Evolutionary conservation across 2,329 filamentous ascomycete species (phyloP), one percentile per base, ranked within the genome.

Genomic region (Ceratocystis huliohia): DNA sequence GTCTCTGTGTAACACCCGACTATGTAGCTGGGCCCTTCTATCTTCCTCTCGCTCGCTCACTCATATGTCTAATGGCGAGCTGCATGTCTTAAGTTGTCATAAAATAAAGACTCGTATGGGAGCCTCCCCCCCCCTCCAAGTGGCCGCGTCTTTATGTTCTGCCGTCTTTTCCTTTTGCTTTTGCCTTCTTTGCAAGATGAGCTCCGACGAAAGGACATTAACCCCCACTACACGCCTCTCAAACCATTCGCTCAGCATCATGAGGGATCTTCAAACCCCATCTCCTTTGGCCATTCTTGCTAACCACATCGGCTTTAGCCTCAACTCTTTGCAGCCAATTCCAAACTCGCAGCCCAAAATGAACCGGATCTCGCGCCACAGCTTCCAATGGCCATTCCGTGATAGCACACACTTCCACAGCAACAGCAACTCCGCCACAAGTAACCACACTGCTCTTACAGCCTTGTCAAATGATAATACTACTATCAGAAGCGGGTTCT

Each of bases 361-460:
- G 63, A 64, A 65, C 20, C 46, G 37, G 17, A 61, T n/a, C 25
- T 63, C 50, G 30, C 48, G 66, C 8, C 61, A 66, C 30, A 69
- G 63, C 15, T 64, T 68, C 37, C 69, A 68, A 50, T 69, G 67
- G 67, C 69, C 69, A n/a, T 69, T 69, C 33, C 69, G 66, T 20
- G 65, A 65, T 61, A 67, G 57, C 65, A 62, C 65, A 3, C 65
- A 65, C 28, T 30, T 66, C n/a, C 57, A 63, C 41, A 61, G 48
- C 33, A 50, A 37, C 65, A 61, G 48, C 33, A 50, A 37, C 65
- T 63, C 67, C 3, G 37, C 56, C n/a, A 62, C 63, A 22, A 63
- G 66, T 48, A 61, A 63, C 63, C 45, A 68, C 67, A 67, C 66
- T 22, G 22, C 64, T 30, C 10, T 33, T 41, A 59, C 50, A 33